phyloP scores from a whole-genome alignment of 805 yeast genomes.

The Starmera quercuum region DNA sequence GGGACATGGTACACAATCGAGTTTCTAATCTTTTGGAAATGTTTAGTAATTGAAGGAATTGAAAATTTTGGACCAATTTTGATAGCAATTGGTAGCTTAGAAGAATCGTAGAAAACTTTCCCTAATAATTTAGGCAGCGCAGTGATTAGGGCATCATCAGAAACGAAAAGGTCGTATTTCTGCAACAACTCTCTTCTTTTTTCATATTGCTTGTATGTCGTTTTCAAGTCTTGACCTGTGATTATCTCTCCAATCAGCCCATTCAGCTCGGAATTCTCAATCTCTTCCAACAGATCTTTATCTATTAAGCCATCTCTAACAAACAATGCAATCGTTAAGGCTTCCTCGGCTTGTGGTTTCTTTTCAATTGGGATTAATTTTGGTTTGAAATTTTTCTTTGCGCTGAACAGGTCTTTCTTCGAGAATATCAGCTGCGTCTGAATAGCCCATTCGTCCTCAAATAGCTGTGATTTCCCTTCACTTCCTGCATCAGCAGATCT shows the following conservation, averaged over 20 bases:
- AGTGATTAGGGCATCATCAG: constrained; percentile 77
- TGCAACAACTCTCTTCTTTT: constrained; percentile 67
- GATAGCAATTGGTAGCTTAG: constrained; percentile 65
- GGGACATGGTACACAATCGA: constrained; percentile 63
- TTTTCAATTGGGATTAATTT: constrained; percentile 31
- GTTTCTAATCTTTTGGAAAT: constrained; percentile 47
- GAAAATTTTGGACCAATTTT: constrained; percentile 36
- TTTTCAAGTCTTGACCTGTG: constrained; percentile 68
- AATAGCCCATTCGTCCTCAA: constrained; percentile 42
- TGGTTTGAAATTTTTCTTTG: constrained; percentile 38
- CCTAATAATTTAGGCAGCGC: constrained; percentile 81
- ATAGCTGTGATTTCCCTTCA: constrained; percentile 34
- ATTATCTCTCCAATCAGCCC: constrained; percentile 41
- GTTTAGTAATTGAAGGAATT: constrained; percentile 44
- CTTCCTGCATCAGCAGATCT: constrained; percentile 24
- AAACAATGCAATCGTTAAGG: constrained; percentile 50
- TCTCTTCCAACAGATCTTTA: constrained; percentile 17
- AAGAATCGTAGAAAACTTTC: constrained; percentile 58
- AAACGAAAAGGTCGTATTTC: constrained; percentile 69
- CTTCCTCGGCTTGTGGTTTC: constrained; percentile 28
- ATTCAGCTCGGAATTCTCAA: constrained; percentile 20
- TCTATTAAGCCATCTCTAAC: constrained; percentile 55
- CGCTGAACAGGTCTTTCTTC: constrained; percentile 55
- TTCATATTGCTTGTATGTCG: constrained; percentile 83
- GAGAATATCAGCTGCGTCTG: constrained; percentile 54